These are phyloP conservation scores for Ilex asprella DNA, from an alignment of 257 asterid genomes.

Conservation along the genomic window DNA sequence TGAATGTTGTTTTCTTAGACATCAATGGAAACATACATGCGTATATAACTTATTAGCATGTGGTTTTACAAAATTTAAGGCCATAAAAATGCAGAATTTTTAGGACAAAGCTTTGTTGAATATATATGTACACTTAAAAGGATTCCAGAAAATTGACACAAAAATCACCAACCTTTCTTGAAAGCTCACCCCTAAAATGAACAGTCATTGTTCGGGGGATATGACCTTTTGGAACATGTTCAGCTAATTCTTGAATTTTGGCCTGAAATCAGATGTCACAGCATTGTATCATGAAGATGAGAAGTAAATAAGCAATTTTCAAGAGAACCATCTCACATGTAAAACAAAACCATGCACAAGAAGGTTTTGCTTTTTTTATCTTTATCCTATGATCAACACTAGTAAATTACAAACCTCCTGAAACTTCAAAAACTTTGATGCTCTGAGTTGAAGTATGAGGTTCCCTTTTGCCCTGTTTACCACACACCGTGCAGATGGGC, in stretches of 20 bases:
- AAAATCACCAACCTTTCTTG: constrained; percentile 64
- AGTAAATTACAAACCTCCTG: constrained; percentile 67
- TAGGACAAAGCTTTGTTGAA: background rate
- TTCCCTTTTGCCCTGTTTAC: constrained; percentile 68
- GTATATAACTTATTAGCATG: background rate
- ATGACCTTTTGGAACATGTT: constrained; percentile 98
- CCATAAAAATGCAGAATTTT: background rate
- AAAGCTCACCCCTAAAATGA: constrained; percentile 94
- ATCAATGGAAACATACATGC: too few species aligned
- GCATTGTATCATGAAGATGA: background rate
- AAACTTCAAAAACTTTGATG: constrained; percentile 85
- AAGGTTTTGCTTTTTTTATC: background rate
- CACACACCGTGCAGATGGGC: constrained; percentile 73
- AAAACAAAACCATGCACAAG: constrained; percentile 8
- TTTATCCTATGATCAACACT: background rate
- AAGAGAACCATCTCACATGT: background rate
- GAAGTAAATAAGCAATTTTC: background rate
- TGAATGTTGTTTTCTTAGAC: too few species aligned
- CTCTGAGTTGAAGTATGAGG: constrained; percentile 87
- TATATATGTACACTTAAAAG: background rate
- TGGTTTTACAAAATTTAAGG: background rate
- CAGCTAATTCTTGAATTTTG: constrained; percentile 89
- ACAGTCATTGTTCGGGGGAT: constrained; percentile 93
- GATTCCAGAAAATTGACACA: background rate
- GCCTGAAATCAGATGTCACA: constrained; percentile 47